Conservation (phyloP, 768 basidiomycete genomes). For the Bullera alba region DNA sequence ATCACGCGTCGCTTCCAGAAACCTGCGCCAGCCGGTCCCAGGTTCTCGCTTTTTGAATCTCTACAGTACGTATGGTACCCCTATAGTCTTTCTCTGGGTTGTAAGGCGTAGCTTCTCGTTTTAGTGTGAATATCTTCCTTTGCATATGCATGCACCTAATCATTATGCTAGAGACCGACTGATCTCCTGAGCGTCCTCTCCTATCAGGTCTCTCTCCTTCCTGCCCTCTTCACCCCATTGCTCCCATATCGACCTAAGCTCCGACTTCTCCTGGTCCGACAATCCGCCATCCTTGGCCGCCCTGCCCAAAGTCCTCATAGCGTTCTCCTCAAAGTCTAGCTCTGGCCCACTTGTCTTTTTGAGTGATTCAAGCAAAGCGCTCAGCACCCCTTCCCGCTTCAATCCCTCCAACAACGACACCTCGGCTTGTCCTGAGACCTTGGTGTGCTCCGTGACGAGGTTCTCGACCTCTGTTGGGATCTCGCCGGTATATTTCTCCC, state of each 20-base stretch:
- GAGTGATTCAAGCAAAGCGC: constrained; percentile 9
- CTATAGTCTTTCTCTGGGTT: not conserved
- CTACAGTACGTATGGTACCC: no score
- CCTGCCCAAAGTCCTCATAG: constrained; percentile 21
- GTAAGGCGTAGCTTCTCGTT: not conserved
- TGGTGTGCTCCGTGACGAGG: constrained; percentile 19
- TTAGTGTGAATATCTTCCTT: not conserved
- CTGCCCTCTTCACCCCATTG: constrained; percentile 14
- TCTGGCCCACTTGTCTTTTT: constrained; percentile 3
- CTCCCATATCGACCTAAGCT: constrained; percentile 12
- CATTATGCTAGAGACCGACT: not conserved
- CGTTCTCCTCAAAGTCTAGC: constrained; percentile 36
- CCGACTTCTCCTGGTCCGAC: constrained; percentile 10
- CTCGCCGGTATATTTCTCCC: constrained; percentile 23
- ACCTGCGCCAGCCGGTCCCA: no score
- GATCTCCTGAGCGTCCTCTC: constrained; percentile 17
- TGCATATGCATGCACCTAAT: not conserved
- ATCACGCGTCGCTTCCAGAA: not conserved
- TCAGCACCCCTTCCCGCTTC: constrained; percentile 15
- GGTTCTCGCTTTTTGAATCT: no score
- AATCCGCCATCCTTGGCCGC: constrained; percentile 21
- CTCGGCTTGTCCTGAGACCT: not conserved
- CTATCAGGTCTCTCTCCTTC: constrained; percentile 18
- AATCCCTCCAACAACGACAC: constrained; percentile 22
- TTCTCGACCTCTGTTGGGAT: constrained; percentile 26